Evolutionary conservation across 176 grass and related monocot species (phyloP).

Genomic region (Zea luxurians): DNA sequence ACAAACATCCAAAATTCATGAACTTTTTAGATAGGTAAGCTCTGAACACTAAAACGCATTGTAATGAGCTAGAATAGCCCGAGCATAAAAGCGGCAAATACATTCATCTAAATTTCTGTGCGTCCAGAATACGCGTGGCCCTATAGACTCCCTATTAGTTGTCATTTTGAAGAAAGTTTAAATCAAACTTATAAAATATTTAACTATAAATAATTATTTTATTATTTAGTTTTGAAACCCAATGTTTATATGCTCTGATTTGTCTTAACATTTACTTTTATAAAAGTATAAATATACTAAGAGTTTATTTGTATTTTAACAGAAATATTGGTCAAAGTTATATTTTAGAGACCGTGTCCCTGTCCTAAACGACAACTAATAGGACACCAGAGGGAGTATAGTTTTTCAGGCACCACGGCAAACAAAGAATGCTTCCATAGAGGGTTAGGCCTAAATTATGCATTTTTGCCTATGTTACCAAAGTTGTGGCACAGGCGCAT

Average conservation of each 20-base stretch:
- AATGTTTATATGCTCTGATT: too few relatives aligned
- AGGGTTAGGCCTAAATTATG: background rate
- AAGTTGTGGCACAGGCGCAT: background rate
- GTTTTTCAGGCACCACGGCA: background rate
- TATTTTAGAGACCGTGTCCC: too few relatives aligned
- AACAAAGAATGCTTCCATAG: background rate
- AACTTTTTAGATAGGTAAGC: background rate
- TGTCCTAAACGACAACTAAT: too few relatives aligned
- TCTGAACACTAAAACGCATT: background rate
- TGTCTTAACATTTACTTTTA: too few relatives aligned
- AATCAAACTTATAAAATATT: too few relatives aligned
- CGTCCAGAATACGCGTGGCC: background rate
- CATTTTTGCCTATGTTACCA: background rate
- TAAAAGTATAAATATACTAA: too few relatives aligned
- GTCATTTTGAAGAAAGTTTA: too few relatives aligned
- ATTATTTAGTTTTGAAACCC: too few relatives aligned
- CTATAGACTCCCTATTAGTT: too few relatives aligned
- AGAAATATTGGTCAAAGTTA: too few relatives aligned
- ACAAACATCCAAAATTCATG: conserved; percentile 36
- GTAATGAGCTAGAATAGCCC: background rate
- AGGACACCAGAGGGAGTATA: background rate
- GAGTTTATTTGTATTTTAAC: too few relatives aligned
- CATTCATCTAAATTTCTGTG: background rate
- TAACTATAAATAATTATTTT: too few relatives aligned
- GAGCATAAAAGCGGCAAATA: background rate